Evolutionary conservation across 2,329 filamentous ascomycete species (phyloP), one percentile per base, ranked within the genome.

Genomic region (Pseudopyricularia javanii): DNA sequence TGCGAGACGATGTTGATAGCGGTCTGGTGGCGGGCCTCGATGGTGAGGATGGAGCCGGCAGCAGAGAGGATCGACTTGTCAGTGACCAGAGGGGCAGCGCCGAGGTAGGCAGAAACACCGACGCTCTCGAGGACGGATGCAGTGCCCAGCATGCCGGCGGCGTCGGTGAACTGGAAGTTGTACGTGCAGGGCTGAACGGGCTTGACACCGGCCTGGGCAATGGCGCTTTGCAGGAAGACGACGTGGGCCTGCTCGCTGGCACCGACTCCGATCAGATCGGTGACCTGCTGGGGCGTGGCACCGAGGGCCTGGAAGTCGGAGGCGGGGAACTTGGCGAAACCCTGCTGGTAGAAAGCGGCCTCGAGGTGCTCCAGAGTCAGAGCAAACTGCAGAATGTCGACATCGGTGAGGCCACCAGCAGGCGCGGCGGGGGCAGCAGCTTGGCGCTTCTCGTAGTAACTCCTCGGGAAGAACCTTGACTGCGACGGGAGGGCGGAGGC

Each of bases 321-420:
- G 40, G 78, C 74, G 26, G 79, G 73, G 69, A 88, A 86, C 65
- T 80, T 76, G 57, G 74, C 73, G 63, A 89, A 86, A 35, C 83
- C 85, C 63, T 85, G 74, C 59, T 78, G 74, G 74, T 90, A 89
- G 68, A 88, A 89, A 53, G 75, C 73, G 24, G 81, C 74, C 70
- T 89, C 86, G 61, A 89, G 82, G 68, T 85, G 82, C 68, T 90
- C 86, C 47, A 88, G 74, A 6, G 85, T 88, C 53, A 88, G 71
- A 56, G 85, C 85, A 63, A 81, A 81, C 65, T 81, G 75, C 47
- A 80, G 66, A 57, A 81, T 79, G 56, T 79, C 77, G 28, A 75
- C 65, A 58, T 81, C 77, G 12, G 64, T 68, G 43, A 79, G 65
- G 28, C 75, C 75, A 2, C 67, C 60, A 3, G 68, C 62, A 12